phyloP scores from a whole-genome alignment of 805 yeast genomes.

The Wickerhamomyces sydowiorum region DNA sequence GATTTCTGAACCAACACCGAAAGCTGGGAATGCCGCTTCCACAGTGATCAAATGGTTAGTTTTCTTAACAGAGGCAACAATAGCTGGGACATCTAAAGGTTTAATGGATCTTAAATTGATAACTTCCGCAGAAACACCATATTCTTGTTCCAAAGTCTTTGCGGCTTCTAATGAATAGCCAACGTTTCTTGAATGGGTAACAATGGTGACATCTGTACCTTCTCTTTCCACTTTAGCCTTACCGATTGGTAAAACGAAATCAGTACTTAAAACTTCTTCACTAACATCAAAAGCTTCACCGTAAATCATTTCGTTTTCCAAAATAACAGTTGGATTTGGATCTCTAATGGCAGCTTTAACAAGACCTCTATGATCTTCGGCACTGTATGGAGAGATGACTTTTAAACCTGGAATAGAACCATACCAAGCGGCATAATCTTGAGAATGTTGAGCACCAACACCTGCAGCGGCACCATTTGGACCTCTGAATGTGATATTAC shows the following conservation, averaged over 20 bases:
- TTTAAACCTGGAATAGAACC: constrained; percentile 97
- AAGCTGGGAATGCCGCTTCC: constrained; percentile 97
- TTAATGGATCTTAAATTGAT: constrained; percentile 93
- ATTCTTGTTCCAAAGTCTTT: constrained; percentile 71
- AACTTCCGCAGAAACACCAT: constrained; percentile 89
- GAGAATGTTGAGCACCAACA: constrained; percentile 99
- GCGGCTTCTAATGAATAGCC: constrained; percentile 87
- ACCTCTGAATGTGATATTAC: constrained; percentile 97
- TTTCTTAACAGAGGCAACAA: constrained; percentile 86
- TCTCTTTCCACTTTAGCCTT: constrained; percentile 92
- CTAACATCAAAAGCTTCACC: constrained; percentile 87
- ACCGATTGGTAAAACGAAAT: constrained; percentile 89
- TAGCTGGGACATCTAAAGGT: constrained; percentile 88
- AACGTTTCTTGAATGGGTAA: constrained; percentile 90
- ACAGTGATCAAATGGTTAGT: constrained; percentile 95
- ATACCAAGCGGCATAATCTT: constrained; percentile 96
- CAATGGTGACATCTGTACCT: constrained; percentile 87
- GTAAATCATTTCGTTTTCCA: constrained; percentile 93
- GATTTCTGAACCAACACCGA: constrained; percentile 98
- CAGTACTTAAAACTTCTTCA: constrained; percentile 84
- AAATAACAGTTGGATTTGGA: constrained; percentile 94
- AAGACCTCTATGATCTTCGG: constrained; percentile 95
- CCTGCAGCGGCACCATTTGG: constrained; percentile 99
- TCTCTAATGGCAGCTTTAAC: constrained; percentile 96
- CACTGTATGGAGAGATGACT: constrained; percentile 91